Base-by-base conservation (phyloP, 2,329 filamentous ascomycete genomes). In the Trichoderma aggressivum region DNA sequence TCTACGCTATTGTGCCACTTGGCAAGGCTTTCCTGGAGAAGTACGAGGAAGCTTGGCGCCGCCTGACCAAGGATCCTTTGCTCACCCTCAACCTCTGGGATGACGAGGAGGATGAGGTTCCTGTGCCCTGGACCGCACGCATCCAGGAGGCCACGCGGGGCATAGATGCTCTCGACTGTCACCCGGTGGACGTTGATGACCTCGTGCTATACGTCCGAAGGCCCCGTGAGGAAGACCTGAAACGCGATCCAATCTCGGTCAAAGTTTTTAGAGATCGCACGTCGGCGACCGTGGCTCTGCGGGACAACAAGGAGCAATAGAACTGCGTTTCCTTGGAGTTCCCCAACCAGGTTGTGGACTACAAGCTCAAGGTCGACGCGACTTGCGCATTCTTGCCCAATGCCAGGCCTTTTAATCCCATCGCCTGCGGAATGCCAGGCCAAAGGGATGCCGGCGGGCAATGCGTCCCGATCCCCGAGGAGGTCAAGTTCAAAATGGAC, bases 171-270 rank as follows among this genome's bases (percentile, higher is more conserved):
- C 43, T 47, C 43, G 43, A 47, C 18, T n/a, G 43, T 1, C 18
- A 47, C 18, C 43, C 43, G 3, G 0, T 0, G 3, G 18, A 47
- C 10, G 0, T 0, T 1, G n/a, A 47, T 47, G 18, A 21, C 8
- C 43, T 47, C 43, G 43, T 47, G 18, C 43, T 47, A 47, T 47
- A 47, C 0, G 43, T 47, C 0, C 18, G 43, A 47, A 47, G 1
- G 43, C 18, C 43, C 2, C 1, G 18, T 21, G 4, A 47, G 0
- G 0, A 47, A 0, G 43, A 47, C 43, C 43, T 11, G 43, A n/a
- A n/a, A 21, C 4, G 43, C 43, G 43, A 47, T 47, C 18, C 7
- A n/a, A 47, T 47, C 43, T 21, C 18, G 43, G 43, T 47, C 18
- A 47, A 47, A 47, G 43, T 21, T 1, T 11, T 21, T 47, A 11